Evolutionary conservation across 768 basidiomycete species (phyloP), one percentile per base, ranked within the genome.

Genomic region (Xerocomus brunneocitrinus): DNA sequence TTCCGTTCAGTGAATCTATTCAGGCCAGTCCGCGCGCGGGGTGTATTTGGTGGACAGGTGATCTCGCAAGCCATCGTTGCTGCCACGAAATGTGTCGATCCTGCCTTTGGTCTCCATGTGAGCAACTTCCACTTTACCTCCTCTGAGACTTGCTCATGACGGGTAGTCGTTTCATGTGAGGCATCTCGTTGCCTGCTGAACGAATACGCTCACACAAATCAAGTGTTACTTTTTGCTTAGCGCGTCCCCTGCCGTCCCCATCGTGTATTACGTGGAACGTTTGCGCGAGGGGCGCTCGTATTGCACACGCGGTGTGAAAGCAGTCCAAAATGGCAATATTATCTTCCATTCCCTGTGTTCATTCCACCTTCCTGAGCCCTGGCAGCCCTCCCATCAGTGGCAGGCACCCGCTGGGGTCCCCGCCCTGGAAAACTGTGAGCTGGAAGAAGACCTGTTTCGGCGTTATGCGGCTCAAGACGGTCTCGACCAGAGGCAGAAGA

Each of bases 1-100:
- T 92, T 85, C 63, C 84, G 89, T 16, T 91, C 89, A 2, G 89
- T 84, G 62, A 82, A 80, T 1, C 73, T 92, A 2, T 85, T 78
- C 74, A 44, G 81, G n/a, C 89, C 87, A 0, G 58, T 67, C 8
- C 70, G 75, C 16, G 78, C 79, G 14, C 76, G 91, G 45, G 89
- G 90, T 14, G 89, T 90, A 13, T 93, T 89, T 61, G 91, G 91
- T 55, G 91, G 91, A 73, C 89, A 92, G 69, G 91, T 93, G 53
- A 91, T 94, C 58, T 90, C 87, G 35, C 91, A 93, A 63, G 91
- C 90, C 5, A 72, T 93, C 28, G 85, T 90, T 12, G 80, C 88
- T 3, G 91, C 91, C 1, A 90, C 88, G 13, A 85, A 83, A 55
- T 82, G 83, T 49, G 87, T 93, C 0, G 73, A 82, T 41, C 74